Percentiles rank a stretch among this genome's conserved stretches.
phyloP scores from a whole-genome alignment of 306 rosid species.

The Canavalia gladiata region DNA sequence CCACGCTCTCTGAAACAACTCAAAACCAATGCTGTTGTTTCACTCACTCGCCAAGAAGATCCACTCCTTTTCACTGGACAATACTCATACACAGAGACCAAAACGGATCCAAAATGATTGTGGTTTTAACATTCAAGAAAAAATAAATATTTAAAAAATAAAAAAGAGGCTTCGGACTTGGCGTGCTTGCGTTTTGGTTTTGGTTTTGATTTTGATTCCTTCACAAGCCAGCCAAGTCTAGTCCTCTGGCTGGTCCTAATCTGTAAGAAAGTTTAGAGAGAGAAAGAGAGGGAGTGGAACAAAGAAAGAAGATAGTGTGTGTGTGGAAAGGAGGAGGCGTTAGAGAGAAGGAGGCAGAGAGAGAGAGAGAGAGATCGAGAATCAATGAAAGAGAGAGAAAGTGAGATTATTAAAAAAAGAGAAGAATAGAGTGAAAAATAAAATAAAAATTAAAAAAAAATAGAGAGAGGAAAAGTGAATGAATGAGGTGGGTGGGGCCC shows the following conservation, averaged over 20 bases:
- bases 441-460: not conserved
- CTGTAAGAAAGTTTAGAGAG: slow-evolving; percentile 12
- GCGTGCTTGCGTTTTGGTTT: not conserved
- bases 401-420: slow-evolving; percentile 31
- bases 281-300: slow-evolving; percentile 26
- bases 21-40: slow-evolving; percentile 44
- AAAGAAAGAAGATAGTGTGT: slow-evolving; percentile 24
- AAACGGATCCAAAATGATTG: slow-evolving; percentile 37
- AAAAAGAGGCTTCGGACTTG: not conserved
- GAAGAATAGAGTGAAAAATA: not conserved
- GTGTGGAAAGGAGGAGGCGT: slow-evolving; percentile 56
- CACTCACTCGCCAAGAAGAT: slow-evolving; percentile 45
- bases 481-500: slow-evolving; percentile 58
- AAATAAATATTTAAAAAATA: not conserved
- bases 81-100: not conserved
- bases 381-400: slow-evolving; percentile 32
- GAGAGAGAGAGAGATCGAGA: not conserved
- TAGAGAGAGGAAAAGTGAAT: not conserved
- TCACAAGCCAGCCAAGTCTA: slow-evolving; percentile 57
- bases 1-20: not conserved
- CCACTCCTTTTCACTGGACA: slow-evolving; percentile 41
- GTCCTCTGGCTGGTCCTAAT: slow-evolving; percentile 43
- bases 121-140: not conserved
- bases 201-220: slow-evolving; percentile 47
- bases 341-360: slow-evolving; percentile 54